phyloP scores from a whole-genome alignment of 495 filamentous ascomycete genomes.

The Rostrohypoxylon terebratum region DNA sequence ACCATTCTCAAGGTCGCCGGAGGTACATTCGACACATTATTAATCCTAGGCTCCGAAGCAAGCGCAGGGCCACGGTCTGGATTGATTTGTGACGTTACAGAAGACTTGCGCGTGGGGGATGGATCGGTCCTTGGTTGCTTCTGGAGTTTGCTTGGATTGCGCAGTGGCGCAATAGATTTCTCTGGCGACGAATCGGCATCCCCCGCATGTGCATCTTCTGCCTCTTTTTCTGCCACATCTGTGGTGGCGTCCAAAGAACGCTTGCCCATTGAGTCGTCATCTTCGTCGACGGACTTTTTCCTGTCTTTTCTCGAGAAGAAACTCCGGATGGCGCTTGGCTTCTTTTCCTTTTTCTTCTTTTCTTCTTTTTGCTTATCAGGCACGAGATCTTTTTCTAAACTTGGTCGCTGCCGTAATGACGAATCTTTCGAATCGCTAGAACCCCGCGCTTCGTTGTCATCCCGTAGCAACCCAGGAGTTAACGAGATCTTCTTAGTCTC shows the following conservation, averaged over 20 bases:
- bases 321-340: slow-evolving; percentile 88
- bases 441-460: slow-evolving; percentile 73
- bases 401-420: slow-evolving; percentile 58
- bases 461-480: slow-evolving; percentile 92
- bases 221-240: slow-evolving; percentile 57
- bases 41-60: slow-evolving; percentile 54
- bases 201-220: slow-evolving; percentile 58
- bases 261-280: slow-evolving; percentile 76
- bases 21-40: slow-evolving; percentile 58
- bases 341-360: slow-evolving; percentile 82
- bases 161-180: slow-evolving; percentile 57
- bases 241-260: slow-evolving; percentile 61
- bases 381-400: slow-evolving; percentile 64
- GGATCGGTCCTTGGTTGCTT: slow-evolving; percentile 69
- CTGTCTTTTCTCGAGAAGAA: slow-evolving; percentile 97
- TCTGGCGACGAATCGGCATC: slow-evolving; percentile 49
- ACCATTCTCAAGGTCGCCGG: slow-evolving; percentile 71
- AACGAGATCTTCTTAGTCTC: slow-evolving; percentile 98
- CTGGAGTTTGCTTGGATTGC: slow-evolving; percentile 78
- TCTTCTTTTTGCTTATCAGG: slow-evolving; percentile 66
- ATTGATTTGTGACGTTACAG: slow-evolving; percentile 38
- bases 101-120: slow-evolving; percentile 63
- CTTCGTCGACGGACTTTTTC: slow-evolving; percentile 75
- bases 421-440: slow-evolving; percentile 74
- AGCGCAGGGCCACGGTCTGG: slow-evolving; percentile 46